Percentiles rank a stretch among this genome's conserved stretches.
These are phyloP conservation scores for Asterophora parasitica DNA, from an alignment of 768 basidiomycete genomes.

Conservation along the genomic window DNA sequence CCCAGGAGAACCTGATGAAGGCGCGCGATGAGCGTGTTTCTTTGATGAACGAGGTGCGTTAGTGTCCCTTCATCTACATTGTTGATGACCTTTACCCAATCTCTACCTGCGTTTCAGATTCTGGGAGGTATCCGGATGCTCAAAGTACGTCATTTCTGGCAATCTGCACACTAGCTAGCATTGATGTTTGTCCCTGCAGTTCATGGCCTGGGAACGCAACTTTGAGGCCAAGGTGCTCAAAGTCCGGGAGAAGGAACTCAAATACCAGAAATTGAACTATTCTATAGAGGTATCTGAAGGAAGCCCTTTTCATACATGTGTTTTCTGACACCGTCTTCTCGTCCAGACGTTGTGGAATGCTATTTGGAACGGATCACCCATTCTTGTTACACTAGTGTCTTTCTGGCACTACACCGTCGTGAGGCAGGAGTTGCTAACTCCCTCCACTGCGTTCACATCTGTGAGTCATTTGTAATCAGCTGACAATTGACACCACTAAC, in stretches of 20 bases:
- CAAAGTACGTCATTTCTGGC: slow-evolving; percentile 37
- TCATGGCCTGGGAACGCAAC: slow-evolving; percentile 92
- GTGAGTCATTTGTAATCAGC: slow-evolving; percentile 37
- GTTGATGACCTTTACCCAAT: not conserved
- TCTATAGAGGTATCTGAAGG: slow-evolving; percentile 61
- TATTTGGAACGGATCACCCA: slow-evolving; percentile 63
- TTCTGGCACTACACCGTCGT: slow-evolving; percentile 75
- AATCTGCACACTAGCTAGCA: not conserved
- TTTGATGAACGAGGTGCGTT: slow-evolving; percentile 73
- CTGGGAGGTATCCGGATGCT: slow-evolving; percentile 89
- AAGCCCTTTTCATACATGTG: not conserved
- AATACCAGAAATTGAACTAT: slow-evolving; percentile 83
- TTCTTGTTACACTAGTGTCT: slow-evolving; percentile 54
- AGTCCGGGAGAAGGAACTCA: slow-evolving; percentile 76
- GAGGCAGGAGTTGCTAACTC: slow-evolving; percentile 63
- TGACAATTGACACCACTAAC: slow-evolving; percentile 37
- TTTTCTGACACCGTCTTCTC: not conserved
- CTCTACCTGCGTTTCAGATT: slow-evolving; percentile 40
- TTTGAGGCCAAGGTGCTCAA: slow-evolving; percentile 74
- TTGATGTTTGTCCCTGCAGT: slow-evolving; percentile 35
- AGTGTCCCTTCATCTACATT: not conserved
- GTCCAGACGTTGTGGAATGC: slow-evolving; percentile 41
- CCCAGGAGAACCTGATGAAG: slow-evolving; percentile 89
- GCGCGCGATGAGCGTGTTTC: slow-evolving; percentile 85
- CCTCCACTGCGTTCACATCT: slow-evolving; percentile 79